Conservation (phyloP, 2,329 filamentous ascomycete species). For the Knufia petricola region DNA sequence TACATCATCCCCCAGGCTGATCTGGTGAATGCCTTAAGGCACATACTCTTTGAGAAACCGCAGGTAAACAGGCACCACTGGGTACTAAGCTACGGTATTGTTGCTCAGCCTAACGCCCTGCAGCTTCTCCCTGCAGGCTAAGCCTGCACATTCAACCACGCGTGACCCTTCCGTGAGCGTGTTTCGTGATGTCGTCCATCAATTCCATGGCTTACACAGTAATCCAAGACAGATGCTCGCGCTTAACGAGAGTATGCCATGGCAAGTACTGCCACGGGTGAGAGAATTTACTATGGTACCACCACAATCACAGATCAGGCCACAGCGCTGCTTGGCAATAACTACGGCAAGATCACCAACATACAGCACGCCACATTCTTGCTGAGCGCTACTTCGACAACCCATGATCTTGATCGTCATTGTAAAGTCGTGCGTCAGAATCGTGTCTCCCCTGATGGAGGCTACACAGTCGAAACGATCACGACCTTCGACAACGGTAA, state of each 20-base stretch:
- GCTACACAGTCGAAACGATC: constrained; percentile 3
- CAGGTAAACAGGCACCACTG: too few species aligned
- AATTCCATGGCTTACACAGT: too few species aligned
- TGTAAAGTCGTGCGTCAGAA: not conserved
- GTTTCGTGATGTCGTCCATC: too few species aligned
- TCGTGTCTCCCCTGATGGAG: not conserved
- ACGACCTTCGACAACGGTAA: not conserved
- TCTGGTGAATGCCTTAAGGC: too few species aligned
- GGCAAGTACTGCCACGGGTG: not conserved
- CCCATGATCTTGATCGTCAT: not conserved
- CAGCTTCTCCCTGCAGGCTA: too few species aligned
- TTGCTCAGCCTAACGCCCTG: too few species aligned
- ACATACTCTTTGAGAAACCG: too few species aligned
- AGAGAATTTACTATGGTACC: not conserved
- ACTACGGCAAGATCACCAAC: not conserved
- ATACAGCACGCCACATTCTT: not conserved
- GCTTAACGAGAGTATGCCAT: not conserved
- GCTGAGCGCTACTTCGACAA: not conserved
- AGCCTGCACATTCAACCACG: too few species aligned
- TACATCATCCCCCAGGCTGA: too few species aligned
- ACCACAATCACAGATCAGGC: not conserved
- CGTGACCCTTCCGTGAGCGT: too few species aligned
- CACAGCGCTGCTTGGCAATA: not conserved
- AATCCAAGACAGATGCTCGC: too few species aligned
- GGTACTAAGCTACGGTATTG: too few species aligned